phyloP scores from a whole-genome alignment of 352 stramenopile species.

The Salisapilia sapeloensis region DNA sequence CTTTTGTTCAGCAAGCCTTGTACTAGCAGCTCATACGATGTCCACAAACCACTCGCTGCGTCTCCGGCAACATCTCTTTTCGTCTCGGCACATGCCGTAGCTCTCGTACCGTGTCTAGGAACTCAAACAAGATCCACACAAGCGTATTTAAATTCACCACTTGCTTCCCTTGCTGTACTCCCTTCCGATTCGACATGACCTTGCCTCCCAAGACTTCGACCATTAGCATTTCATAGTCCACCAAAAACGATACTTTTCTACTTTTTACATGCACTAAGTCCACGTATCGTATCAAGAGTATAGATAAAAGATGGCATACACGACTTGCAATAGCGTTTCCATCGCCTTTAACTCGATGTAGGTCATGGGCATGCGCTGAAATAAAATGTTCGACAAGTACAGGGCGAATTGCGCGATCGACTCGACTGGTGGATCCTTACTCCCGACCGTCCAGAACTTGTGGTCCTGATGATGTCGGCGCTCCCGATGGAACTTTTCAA shows the following conservation, averaged over 20 bases:
- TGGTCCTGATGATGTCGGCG: conserved; percentile 25
- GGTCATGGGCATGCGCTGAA: conserved; percentile 36
- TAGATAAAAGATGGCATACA: conserved; percentile 31
- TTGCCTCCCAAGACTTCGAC: conserved; percentile 7
- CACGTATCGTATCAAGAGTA: background rate
- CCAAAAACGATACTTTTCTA: conserved; percentile 22
- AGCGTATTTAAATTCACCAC: conserved; percentile 11
- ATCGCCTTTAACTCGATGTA: conserved; percentile 40
- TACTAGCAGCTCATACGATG: too few relatives aligned
- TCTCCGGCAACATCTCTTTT: conserved; percentile 42
- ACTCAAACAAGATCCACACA: conserved; percentile 36
- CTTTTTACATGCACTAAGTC: background rate
- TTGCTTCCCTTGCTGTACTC: background rate
- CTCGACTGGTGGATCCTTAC: conserved; percentile 46
- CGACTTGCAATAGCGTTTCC: conserved; percentile 61
- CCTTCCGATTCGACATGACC: conserved; percentile 1
- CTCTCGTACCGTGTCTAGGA: conserved; percentile 66
- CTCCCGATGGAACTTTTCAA: conserved; percentile 77
- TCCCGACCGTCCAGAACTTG: conserved; percentile 31
- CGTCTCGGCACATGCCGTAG: conserved; percentile 53
- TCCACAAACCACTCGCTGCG: too few relatives aligned
- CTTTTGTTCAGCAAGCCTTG: too few relatives aligned
- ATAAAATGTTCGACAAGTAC: conserved; percentile 49
- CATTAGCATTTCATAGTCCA: conserved; percentile 17
- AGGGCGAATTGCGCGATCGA: conserved; percentile 66